Base-by-base conservation (phyloP, 2,329 filamentous ascomycete species). In the Colletotrichum spaethianum region DNA sequence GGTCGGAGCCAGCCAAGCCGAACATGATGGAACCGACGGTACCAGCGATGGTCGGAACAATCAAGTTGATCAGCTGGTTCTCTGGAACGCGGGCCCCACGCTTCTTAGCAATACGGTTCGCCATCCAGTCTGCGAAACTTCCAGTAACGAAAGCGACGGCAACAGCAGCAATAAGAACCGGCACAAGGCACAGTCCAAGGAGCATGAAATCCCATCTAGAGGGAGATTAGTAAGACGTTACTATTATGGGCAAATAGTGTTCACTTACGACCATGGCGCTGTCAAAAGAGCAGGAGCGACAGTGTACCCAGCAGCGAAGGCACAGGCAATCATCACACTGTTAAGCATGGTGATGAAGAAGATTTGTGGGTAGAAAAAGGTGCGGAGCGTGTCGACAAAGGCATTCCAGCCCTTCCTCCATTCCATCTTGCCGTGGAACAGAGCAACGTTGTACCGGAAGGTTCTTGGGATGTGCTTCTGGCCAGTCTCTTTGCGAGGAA, bases 291-390 rank as follows among this genome's bases (percentile, higher is more conserved):
- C 70, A 4, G 66, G 70, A 3, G 70, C 65, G 4, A 72, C 57
- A 1, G 70, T 77, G 72, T 78, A 79, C 44, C 75, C 73, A 28
- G 76, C 75, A 4, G 79, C 77, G 20, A 77, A 77, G 38, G 77
- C 77, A 28, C 75, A 76, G 9, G 77, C 75, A 61, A 82, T 75
- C 68, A 82, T 76, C 20, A 76, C 76, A 33, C 77, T 77, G 71
- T 80, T 80, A 8, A 79, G 73, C 23, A 79, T 63, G 1, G 80
- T 76, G 12, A 76, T 75, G 76, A 80, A 83, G 4, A 81, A 48
- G 8, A 83, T 78, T 40, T 78, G 76, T 0, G 82, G 81, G 65
- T 81, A 80, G 20, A 81, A 60, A 4, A 77, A 78, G 2, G 79
- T 81, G 64, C 79, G 78, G 26, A 80, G 62, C 11, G 78, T 78